These are phyloP conservation scores for Cryptosporidium baileyi DNA, from an alignment of 169 alveolate genomes.

Conservation along the genomic window DNA sequence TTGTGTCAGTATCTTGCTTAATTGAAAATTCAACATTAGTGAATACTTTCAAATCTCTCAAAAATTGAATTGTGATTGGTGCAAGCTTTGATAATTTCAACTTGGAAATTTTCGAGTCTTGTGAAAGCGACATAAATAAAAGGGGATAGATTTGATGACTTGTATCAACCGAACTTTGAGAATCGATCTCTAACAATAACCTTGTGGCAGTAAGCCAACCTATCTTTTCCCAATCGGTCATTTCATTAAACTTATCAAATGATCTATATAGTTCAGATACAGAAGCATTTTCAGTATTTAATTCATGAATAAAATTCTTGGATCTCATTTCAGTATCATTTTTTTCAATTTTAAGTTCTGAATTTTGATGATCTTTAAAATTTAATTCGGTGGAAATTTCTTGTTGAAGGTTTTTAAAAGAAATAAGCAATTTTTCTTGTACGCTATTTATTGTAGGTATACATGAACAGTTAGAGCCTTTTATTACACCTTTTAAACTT, in stretches of 20 bases:
- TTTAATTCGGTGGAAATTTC: neutral
- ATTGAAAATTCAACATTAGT: conserved; percentile 71
- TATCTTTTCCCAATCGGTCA: conserved; percentile 65
- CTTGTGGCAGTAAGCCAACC: conserved; percentile 72
- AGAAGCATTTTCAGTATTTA: neutral
- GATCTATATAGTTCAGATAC: neutral
- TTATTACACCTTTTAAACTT: conserved; percentile 73
- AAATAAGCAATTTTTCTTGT: neutral
- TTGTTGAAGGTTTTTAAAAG: neutral
- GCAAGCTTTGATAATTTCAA: conserved; percentile 73
- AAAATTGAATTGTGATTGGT: conserved; percentile 72
- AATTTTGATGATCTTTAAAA: neutral
- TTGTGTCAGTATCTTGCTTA: conserved; percentile 39
- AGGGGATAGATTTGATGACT: conserved; percentile 72
- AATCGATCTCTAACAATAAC: conserved; percentile 71
- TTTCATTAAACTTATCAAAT: neutral
- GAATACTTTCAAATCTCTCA: conserved; percentile 72
- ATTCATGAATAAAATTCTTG: neutral
- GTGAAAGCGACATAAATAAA: conserved; percentile 74
- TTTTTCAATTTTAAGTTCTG: neutral
- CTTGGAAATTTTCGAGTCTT: conserved; percentile 69
- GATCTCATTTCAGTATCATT: neutral
- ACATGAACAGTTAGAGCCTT: conserved; percentile 66
- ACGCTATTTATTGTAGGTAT: neutral
- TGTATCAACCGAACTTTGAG: conserved; percentile 73